phyloP scores from a whole-genome alignment of 2,329 filamentous ascomycete species.

The Neurospora crassa region DNA sequence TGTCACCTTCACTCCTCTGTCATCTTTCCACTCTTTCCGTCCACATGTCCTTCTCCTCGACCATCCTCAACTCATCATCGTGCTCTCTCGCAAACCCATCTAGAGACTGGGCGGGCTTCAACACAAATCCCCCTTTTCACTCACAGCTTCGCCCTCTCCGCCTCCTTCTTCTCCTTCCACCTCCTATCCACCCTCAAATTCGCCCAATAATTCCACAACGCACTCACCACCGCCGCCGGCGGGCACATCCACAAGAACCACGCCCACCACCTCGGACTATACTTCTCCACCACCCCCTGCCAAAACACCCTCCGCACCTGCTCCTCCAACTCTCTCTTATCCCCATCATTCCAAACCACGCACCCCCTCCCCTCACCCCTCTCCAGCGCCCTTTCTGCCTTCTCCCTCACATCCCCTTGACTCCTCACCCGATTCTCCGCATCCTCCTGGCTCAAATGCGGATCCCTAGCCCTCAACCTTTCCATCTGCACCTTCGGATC shows the following conservation, averaged over 20 bases:
- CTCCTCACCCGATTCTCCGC: constrained; percentile 78
- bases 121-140: neutral
- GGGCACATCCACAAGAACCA: constrained; percentile 60
- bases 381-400: constrained; percentile 65
- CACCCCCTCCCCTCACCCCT: constrained; percentile 56
- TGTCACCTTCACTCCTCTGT: neutral
- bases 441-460: constrained; percentile 73
- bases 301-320: constrained; percentile 50
- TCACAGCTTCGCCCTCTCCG: constrained; percentile 34
- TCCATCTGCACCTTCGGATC: constrained; percentile 77
- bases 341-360: constrained; percentile 86
- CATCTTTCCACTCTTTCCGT: neutral
- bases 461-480: constrained; percentile 64
- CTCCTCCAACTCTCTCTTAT: constrained; percentile 55
- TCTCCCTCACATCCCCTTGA: constrained; percentile 77
- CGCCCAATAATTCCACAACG: constrained; percentile 61
- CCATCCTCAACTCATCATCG: neutral
- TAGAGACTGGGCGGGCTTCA: neutral
- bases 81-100: neutral
- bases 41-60: neutral
- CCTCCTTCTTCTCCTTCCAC: constrained; percentile 55
- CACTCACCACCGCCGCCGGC: constrained; percentile 60
- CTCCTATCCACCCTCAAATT: constrained; percentile 60
- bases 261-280: constrained; percentile 78
- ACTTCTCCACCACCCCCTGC: constrained; percentile 50